Base-by-base conservation (phyloP, 2,329 filamentous ascomycete genomes). In the Eurotiales sp. region DNA sequence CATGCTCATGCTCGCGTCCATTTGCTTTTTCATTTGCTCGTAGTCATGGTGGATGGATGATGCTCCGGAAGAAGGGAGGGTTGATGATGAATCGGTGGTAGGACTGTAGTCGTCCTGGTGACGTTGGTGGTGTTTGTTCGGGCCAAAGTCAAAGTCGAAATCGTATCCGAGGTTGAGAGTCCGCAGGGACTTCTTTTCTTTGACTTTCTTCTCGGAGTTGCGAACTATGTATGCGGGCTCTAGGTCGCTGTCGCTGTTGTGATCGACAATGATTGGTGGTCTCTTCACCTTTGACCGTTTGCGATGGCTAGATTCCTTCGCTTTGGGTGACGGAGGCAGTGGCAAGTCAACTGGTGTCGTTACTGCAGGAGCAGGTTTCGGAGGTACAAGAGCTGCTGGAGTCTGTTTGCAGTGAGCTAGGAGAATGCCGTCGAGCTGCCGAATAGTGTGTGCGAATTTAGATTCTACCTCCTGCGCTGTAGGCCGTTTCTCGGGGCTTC, bases 401-500 rank as follows among this genome's bases (percentile, higher is more conserved):
- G 12, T 14, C 29, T 50, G 47, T 25, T 50, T 50, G 12, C 54
- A 56, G 29, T 56, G 54, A 10, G 45, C 29, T 37, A 49, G n/a
- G 8, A 56, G 22, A 23, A 56, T 52, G 1, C 54, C 56, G 22
- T 58, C 52, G 5, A 57, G 34, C 17, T 60, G 58, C 19, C 52
- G 44, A 34, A 65, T 63, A 22, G 58, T 56, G 14, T 58, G 57
- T 29, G 55, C 55, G 25, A 65, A 57, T 45, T 56, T 52, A 12
- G 52, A 32, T 50, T 66, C 60, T 4, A 73, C 65, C 3, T 65
- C 57, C 2, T 58, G 55, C 12, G 68, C 69, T 3, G 57, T 58
- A 5, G 68, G 64, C 4, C 72, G 59, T 8, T 56, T 58, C 42
- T 57, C 57, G 3, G 66, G 64, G 17, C 69, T 66, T 23, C 62